Evolutionary conservation across 768 basidiomycete species (phyloP), one percentile per base, ranked within the genome.

Genomic region (Termitomyces sp.): DNA sequence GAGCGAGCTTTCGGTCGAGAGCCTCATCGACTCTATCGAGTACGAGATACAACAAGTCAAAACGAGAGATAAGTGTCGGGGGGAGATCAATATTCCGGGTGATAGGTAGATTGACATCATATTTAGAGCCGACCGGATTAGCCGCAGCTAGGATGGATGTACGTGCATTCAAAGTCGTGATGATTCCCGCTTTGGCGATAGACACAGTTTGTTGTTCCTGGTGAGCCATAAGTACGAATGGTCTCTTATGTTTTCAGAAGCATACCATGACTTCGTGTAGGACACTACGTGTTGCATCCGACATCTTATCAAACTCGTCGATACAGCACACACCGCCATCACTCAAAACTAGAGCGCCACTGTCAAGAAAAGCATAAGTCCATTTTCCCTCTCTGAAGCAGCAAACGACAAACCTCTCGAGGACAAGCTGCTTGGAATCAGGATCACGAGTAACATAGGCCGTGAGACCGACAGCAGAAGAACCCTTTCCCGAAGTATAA

Each of bases 231-330:
- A 20, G 43, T 26, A 13, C 8, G 34, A 55, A 26, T 8, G 20
- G 24, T 27, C n/a, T 9, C 26, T 36, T 33, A 37, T 12, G 44
- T 16, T 9, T 24, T 36, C 27, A 24, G 34, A 14, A 22, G 24
- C 59, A 53, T 62, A 93, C 92, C 96, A 98, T 98, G 16, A 97
- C 95, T 85, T 98, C 96, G 73, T 99, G 97, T 45, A 99, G 83
- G 9, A 98, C 96, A 69, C 97, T 98, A 47, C 97, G 88, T 44
- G 97, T 98, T 5, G 92, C 85, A 60, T 98, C 89, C 36, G 95
- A 95, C 97, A 99, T 99, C 73, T 99, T 99, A 76, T 99, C 97
- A 65, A 99, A 98, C 73, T 98, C 96, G 65, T 98, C 96, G 64
- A 98, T 98, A 69, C 96, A 98, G 70, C 95, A 98, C 5, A 98